phyloP scores from a whole-genome alignment of 306 rosid species.

The Quercus gilva region DNA sequence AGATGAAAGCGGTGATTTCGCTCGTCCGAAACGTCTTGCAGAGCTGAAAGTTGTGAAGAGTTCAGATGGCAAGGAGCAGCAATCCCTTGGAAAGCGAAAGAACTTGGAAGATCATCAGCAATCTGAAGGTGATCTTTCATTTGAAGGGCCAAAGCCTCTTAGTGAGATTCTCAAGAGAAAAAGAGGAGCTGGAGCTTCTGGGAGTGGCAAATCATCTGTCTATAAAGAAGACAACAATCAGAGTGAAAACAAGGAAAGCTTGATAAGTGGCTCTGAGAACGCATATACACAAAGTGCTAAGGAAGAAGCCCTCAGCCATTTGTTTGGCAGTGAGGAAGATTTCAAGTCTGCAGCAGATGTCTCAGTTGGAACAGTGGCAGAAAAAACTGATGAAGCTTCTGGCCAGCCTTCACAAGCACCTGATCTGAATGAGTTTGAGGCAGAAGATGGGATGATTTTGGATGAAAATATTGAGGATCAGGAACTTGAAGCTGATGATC shows the following conservation, averaged over 20 bases:
- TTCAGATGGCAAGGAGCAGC: constrained; percentile 49
- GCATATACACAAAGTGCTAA: constrained; percentile 23
- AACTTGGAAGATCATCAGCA: constrained; percentile 40
- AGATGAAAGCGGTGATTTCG: constrained; percentile 44
- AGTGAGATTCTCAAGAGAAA: constrained; percentile 89
- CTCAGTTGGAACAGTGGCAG: constrained; percentile 33
- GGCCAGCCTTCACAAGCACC: constrained; percentile 28
- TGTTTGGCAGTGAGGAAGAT: constrained; percentile 25
- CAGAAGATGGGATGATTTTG: constrained; percentile 60
- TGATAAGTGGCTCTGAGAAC: constrained; percentile 18
- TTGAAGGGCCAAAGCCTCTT: constrained; percentile 92
- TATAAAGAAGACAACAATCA: constrained; percentile 23
- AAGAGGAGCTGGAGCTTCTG: constrained; percentile 48
- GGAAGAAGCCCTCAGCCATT: constrained; percentile 24
- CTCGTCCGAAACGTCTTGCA: constrained; percentile 64
- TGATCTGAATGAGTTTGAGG: constrained; percentile 13
- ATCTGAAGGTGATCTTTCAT: constrained; percentile 51
- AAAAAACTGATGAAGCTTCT: constrained; percentile 26
- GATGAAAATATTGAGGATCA: constrained; percentile 58
- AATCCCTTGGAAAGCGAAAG: constrained; percentile 55
- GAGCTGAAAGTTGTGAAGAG: constrained; percentile 58
- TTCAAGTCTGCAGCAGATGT: constrained; percentile 34
- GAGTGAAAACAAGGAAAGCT: constrained; percentile 27
- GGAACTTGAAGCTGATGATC: constrained; percentile 64
- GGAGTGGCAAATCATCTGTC: constrained; percentile 33